Conservation (phyloP, 768 basidiomycete species). For the Leucogyrophana mollusca region DNA sequence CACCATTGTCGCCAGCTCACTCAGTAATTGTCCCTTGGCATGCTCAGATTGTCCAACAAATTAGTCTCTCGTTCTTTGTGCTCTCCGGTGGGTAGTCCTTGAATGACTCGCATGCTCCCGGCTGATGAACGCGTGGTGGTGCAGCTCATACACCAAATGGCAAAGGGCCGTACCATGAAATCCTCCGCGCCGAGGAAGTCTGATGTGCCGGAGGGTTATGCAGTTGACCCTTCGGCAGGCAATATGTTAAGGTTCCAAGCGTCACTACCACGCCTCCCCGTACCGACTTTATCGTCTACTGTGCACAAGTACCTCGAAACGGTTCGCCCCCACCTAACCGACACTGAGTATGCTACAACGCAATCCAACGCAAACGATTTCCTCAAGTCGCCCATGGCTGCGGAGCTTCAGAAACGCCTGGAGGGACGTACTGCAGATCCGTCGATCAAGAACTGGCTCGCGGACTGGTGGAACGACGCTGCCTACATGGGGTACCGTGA, state of each 20-base stretch:
- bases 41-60: constrained; percentile 18
- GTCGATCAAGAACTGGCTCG: constrained; percentile 75
- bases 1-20: constrained; percentile 1
- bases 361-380: constrained; percentile 63
- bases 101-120: background rate
- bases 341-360: constrained; percentile 59
- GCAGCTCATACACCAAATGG: constrained; percentile 21
- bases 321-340: constrained; percentile 72
- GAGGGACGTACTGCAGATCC: constrained; percentile 68
- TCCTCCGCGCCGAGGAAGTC: constrained; percentile 28
- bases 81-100: constrained; percentile 10
- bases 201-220: constrained; percentile 44
- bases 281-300: constrained; percentile 82
- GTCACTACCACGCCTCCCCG: constrained; percentile 74
- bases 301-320: constrained; percentile 86
- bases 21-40: constrained; percentile 3
- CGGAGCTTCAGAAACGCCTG: constrained; percentile 75
- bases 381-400: constrained; percentile 62
- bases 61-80: constrained; percentile 14
- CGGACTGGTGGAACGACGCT: constrained; percentile 96
- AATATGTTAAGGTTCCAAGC: constrained; percentile 76
- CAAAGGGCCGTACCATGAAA: constrained; percentile 28
- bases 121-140: background rate
- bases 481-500: constrained; percentile 90
- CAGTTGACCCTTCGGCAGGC: constrained; percentile 52